Conservation (phyloP, 2,329 filamentous ascomycete genomes). For the Moelleriella libera region DNA sequence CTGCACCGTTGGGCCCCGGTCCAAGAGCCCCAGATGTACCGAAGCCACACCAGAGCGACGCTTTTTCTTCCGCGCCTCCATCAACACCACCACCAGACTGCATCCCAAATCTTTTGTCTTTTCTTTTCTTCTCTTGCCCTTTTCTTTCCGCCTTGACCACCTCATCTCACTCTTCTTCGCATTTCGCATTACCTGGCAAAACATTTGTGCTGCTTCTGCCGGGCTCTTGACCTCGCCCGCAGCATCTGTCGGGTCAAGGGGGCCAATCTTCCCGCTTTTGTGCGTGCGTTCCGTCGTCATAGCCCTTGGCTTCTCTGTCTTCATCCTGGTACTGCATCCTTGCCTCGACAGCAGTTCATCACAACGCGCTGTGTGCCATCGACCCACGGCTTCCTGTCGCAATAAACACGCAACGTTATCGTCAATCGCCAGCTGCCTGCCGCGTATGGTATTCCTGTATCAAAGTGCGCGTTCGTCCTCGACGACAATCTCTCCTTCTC, state of each 20-base stretch:
- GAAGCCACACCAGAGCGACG: background rate
- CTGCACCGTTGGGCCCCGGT: background rate
- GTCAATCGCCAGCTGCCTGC: background rate
- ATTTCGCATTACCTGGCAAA: background rate
- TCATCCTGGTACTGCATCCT: too few relatives aligned
- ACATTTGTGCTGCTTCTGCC: background rate
- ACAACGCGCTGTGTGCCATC: too few relatives aligned
- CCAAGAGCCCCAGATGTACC: background rate
- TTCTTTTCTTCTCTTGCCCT: conserved; percentile 1
- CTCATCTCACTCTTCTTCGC: background rate
- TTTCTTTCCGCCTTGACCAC: background rate
- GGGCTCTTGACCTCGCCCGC: background rate
- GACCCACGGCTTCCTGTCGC: too few relatives aligned
- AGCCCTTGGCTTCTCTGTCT: too few relatives aligned
- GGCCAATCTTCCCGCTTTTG: too few relatives aligned
- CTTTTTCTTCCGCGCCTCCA: background rate
- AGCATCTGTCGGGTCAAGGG: too few relatives aligned
- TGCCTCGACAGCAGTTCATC: too few relatives aligned
- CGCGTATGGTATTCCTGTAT: conserved; percentile 14
- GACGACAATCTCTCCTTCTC: conserved; percentile 12
- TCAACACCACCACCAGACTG: background rate
- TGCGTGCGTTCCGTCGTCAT: too few relatives aligned
- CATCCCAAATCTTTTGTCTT: conserved; percentile 1
- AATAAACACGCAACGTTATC: background rate
- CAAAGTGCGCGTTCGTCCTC: conserved; percentile 12